phyloP scores from a whole-genome alignment of 202 grass and related monocot species.

The Schoenoplectus triqueter region DNA sequence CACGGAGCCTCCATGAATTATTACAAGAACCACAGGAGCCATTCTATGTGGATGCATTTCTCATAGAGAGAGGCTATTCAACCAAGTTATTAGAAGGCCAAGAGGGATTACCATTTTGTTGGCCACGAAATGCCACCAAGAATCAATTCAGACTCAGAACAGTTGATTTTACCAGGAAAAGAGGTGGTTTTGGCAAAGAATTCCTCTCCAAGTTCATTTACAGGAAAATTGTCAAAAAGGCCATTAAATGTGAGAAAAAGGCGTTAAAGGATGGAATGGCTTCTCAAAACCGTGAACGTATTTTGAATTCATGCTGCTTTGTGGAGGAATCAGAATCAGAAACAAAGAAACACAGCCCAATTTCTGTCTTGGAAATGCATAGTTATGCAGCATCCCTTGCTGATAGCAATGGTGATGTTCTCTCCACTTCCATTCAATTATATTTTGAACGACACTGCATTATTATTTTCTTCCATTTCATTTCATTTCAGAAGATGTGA shows the following conservation, averaged over 20 bases:
- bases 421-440: background rate
- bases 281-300: conserved; percentile 11
- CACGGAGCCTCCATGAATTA: conserved; percentile 33
- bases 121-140: conserved; percentile 25
- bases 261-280: conserved; percentile 15
- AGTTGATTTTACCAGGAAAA: conserved; percentile 10
- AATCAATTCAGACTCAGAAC: background rate
- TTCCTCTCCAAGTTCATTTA: conserved; percentile 28
- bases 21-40: conserved; percentile 40
- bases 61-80: conserved; percentile 37
- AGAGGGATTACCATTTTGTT: conserved; percentile 26
- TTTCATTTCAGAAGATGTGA: background rate
- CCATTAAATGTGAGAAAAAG: conserved; percentile 29
- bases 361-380: conserved; percentile 37
- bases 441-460: background rate
- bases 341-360: conserved; percentile 38
- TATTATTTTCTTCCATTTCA: conserved; percentile 15
- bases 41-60: conserved; percentile 35
- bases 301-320: conserved; percentile 19
- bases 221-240: conserved; percentile 18
- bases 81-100: conserved; percentile 29
- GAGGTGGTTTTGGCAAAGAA: background rate
- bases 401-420: conserved; percentile 35
- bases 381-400: background rate
- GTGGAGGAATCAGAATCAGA: conserved; percentile 30